A percentile compares a stretch with the other conserved stretches of the same genome.
These are phyloP conservation scores for Akanthomyces uredinophilus DNA, from an alignment of 2,329 filamentous ascomycete species.

Conservation along the genomic window DNA sequence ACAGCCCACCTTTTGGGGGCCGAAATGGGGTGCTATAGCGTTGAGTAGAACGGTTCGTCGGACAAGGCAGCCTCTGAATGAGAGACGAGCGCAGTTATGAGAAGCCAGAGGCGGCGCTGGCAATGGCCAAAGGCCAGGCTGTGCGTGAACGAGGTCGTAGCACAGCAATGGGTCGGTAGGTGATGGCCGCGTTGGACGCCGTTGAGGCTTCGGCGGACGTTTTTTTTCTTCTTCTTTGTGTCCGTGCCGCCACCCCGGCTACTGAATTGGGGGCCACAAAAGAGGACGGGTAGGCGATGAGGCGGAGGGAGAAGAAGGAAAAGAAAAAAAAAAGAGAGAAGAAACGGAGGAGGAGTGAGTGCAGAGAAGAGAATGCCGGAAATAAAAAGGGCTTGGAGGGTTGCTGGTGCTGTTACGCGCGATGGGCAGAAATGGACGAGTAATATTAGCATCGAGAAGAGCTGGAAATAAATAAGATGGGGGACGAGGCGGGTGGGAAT, in stretches of 20 bases:
- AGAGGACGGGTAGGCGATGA: not conserved
- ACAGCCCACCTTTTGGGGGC: constrained; percentile 11
- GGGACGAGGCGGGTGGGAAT: constrained; percentile 13
- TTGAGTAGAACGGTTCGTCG: not conserved
- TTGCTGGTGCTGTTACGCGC: not conserved
- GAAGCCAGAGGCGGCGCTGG: not conserved
- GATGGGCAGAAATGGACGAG: constrained; percentile 7
- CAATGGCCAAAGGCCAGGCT: not conserved
- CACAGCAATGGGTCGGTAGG: not conserved
- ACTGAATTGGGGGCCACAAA: not conserved
- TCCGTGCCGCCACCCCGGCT: constrained; percentile 2
- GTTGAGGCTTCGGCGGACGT: constrained; percentile 7
- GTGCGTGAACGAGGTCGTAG: not conserved
- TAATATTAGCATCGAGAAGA: constrained; percentile 13
- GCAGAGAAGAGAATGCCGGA: constrained; percentile 3
- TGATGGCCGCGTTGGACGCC: not conserved
- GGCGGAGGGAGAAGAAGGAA: not conserved
- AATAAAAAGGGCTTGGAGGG: constrained; percentile 10
- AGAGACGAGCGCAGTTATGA: not conserved
- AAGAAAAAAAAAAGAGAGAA: not conserved
- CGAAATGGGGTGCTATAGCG: not conserved
- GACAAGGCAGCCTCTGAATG: not conserved
- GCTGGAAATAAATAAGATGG: constrained; percentile 16
- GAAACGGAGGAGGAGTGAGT: not conserved
- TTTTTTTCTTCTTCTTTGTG: not conserved